phyloP scores from a whole-genome alignment of 495 filamentous ascomycete species.

The Neurospora tetrasperma region DNA sequence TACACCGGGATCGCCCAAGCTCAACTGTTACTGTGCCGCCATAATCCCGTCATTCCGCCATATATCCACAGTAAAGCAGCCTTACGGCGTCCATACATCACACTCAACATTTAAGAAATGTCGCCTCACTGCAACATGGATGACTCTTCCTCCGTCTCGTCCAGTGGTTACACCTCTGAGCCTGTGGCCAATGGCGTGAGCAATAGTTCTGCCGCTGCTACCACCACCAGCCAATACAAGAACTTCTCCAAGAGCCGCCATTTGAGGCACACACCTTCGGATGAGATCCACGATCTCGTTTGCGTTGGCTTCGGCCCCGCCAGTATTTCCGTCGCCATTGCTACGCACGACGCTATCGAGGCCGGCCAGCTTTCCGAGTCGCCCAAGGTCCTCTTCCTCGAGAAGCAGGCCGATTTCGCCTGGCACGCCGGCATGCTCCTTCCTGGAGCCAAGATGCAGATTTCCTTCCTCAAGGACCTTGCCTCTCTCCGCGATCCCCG shows the following conservation, averaged over 20 bases:
- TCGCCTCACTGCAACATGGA: conserved; percentile 21
- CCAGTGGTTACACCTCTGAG: conserved; percentile 4
- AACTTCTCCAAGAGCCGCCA: conserved; percentile 15
- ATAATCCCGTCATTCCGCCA: neutral
- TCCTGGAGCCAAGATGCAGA: conserved; percentile 91
- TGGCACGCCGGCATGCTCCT: conserved; percentile 97
- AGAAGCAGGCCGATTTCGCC: conserved; percentile 70
- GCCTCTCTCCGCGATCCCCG: conserved; percentile 80
- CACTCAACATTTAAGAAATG: conserved; percentile 6
- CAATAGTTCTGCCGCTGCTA: neutral
- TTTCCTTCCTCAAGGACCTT: conserved; percentile 94
- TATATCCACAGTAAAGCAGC: neutral
- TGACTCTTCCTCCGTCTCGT: neutral
- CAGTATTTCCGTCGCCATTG: conserved; percentile 84
- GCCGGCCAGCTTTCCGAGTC: conserved; percentile 24
- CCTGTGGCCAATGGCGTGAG: conserved; percentile 2
- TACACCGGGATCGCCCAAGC: neutral
- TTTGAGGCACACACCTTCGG: conserved; percentile 13
- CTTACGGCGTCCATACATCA: neutral
- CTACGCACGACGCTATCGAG: conserved; percentile 62
- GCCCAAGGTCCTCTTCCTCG: conserved; percentile 73
- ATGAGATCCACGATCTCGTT: conserved; percentile 66
- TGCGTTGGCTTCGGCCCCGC: conserved; percentile 93
- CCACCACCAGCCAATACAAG: conserved; percentile 3
- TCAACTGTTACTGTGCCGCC: neutral